phyloP scores from a whole-genome alignment of 2,329 filamentous ascomycete genomes.

The Metarhizium anisopliae region DNA sequence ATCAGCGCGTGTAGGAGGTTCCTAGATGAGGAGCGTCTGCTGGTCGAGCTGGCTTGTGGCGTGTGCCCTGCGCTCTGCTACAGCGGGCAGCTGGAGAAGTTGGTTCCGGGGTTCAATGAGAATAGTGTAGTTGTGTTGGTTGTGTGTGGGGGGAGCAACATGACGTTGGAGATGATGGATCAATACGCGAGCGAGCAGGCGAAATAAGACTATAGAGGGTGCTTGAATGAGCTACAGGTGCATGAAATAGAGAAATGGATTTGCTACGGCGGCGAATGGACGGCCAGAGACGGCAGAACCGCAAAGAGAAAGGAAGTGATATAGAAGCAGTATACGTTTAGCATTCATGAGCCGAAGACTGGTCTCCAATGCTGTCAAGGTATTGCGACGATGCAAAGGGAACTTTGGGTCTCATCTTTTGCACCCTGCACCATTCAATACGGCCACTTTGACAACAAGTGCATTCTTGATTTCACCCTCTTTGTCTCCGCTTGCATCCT shows the following conservation, averaged over 20 bases:
- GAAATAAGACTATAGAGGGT: slow-evolving; percentile 14
- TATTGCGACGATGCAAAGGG: too few species aligned
- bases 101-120: slow-evolving; percentile 13
- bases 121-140: slow-evolving; percentile 20
- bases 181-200: slow-evolving; percentile 3
- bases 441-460: too few species aligned
- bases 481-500: too few species aligned
- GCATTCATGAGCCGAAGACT: too few species aligned
- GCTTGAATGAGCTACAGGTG: slow-evolving; percentile 6
- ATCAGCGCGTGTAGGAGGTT: slow-evolving; percentile 18
- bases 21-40: slow-evolving; percentile 18
- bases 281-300: too few species aligned
- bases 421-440: too few species aligned
- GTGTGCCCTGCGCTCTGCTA: slow-evolving; percentile 21
- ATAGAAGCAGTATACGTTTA: too few species aligned
- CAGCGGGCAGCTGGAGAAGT: slow-evolving; percentile 12
- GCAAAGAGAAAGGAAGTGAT: too few species aligned
- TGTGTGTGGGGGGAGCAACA: slow-evolving; percentile 23
- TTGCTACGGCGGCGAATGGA: slow-evolving; percentile 18
- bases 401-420: too few species aligned
- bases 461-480: too few species aligned
- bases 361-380: too few species aligned
- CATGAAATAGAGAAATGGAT: slow-evolving; percentile 33
- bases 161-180: slow-evolving; percentile 21
- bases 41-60: slow-evolving; percentile 21